phyloP scores from a whole-genome alignment of 129 eudicot species.

The Centrapalus pauciflorus region DNA sequence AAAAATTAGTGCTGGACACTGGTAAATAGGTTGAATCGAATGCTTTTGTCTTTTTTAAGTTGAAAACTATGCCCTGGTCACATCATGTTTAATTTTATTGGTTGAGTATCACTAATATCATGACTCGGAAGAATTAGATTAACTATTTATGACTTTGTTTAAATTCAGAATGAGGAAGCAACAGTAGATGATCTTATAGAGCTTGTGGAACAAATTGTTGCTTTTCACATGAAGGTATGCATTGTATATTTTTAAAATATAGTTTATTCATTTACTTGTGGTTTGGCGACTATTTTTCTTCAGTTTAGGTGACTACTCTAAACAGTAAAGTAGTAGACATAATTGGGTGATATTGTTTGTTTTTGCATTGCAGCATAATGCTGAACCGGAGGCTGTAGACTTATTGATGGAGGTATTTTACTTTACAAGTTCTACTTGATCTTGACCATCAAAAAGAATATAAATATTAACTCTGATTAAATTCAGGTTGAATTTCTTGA shows the following conservation, averaged over 20 bases:
- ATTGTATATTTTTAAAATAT: background rate
- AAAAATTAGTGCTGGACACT: background rate
- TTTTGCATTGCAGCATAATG: conserved; percentile 76
- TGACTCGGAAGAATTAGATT: background rate
- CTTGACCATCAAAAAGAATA: background rate
- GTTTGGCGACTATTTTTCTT: background rate
- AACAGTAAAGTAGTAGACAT: too few relatives aligned
- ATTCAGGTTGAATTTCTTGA: conserved; percentile 84
- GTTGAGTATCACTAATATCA: background rate
- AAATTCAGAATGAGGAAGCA: conserved; percentile 65
- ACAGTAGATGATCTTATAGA: conserved; percentile 67
- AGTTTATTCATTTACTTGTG: background rate
- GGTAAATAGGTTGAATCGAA: background rate
- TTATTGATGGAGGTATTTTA: conserved; percentile 87
- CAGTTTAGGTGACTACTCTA: background rate
- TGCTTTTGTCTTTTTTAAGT: background rate
- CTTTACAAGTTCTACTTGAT: background rate
- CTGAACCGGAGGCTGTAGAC: conserved; percentile 98
- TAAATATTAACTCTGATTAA: background rate
- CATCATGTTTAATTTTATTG: background rate
- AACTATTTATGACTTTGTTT: background rate
- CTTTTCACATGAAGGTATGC: conserved; percentile 89
- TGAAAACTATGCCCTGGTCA: background rate
- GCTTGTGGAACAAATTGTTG: conserved; percentile 88
- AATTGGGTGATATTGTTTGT: background rate